Base-by-base conservation (phyloP, 192 early-diverging fungal genomes). In the Coemansia furcata region DNA sequence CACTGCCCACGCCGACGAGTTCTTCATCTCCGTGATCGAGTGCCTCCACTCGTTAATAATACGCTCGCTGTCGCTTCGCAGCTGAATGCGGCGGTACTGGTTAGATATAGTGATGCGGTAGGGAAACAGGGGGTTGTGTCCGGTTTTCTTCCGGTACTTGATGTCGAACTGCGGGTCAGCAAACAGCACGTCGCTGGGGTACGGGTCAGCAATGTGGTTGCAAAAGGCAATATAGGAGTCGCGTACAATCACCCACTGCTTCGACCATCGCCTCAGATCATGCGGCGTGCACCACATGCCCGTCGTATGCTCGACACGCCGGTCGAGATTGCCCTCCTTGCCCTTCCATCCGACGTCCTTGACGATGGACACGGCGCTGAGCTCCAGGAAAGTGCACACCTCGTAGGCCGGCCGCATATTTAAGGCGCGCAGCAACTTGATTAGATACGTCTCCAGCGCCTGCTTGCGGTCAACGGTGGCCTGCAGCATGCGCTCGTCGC, bases 291-390 rank as follows among this genome's bases (percentile, higher is more conserved):
- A 73, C 68, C 85, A 82, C 29, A 78, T 69, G 7, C 76, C 83
- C 5, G 63, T 73, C 9, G 77, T 82, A 64, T 85, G 84, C 47
- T 88, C 86, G 29, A 87, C 77, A 30, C 86, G 87, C 26, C 86
- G 85, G 47, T 89, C 89, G 60, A 92, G 68, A 59, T 88, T 88
- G 12, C 88, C 89, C 66, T 93, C 92, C 60, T 93, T 93, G 44
- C 92, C 92, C 66, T 93, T 93, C 92, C 92, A 93, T 0, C 91
- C 89, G 78, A 91, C 89, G 52, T 91, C 89, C 65, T 86, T 90
- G 38, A 87, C 86, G 49, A 93, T 85, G 19, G 87, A 89, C 40
- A 90, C 84, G 14, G 88, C 86, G 66, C 87, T 88, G 46, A 93
- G 76, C 71, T 92, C 92, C 49, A 93, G 62, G 66, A 93, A 93